Percentiles rank a stretch among this genome's conserved stretches.
Conservation (phyloP, 164 flowering plant genomes). For the Vitis rupestris region DNA sequence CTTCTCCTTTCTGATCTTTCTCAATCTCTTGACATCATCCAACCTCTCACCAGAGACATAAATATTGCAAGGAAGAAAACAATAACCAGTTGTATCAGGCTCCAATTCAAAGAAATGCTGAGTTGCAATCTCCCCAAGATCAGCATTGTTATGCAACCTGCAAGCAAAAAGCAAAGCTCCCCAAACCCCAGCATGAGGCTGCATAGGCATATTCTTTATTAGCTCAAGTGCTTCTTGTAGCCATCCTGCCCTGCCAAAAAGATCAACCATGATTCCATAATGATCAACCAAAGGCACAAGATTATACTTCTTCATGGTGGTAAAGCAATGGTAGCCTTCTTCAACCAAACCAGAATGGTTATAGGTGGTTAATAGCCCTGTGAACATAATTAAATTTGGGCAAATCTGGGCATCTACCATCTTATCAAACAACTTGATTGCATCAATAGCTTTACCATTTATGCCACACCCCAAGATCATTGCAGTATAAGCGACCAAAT, state of each 20-base stretch:
- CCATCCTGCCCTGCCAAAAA: constrained; percentile 52
- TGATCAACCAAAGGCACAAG: constrained; percentile 57
- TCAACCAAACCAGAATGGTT: constrained; percentile 46
- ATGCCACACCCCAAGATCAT: constrained; percentile 41
- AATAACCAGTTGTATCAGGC: constrained; percentile 35
- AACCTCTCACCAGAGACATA: constrained; percentile 39
- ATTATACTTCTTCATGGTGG: constrained; percentile 36
- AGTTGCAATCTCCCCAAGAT: constrained; percentile 48
- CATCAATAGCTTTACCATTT: constrained; percentile 31
- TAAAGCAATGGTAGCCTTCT: constrained; percentile 41
- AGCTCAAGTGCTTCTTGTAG: constrained; percentile 42
- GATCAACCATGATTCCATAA: constrained; percentile 61
- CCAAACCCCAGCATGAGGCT: constrained; percentile 51
- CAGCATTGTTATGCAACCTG: constrained; percentile 40
- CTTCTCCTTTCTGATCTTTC: constrained; percentile 19
- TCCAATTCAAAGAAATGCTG: constrained; percentile 35
- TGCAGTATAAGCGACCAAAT: constrained; percentile 34
- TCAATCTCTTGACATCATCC: constrained; percentile 32
- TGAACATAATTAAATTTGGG: constrained; percentile 30
- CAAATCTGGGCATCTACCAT: constrained; percentile 26
- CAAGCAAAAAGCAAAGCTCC: constrained; percentile 51
- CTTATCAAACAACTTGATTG: constrained; percentile 26
- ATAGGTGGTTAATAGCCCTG: constrained; percentile 50
- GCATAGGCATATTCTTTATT: constrained; percentile 31
- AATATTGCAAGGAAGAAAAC: constrained; percentile 31